Evolutionary conservation across 371 early-diverging fungal genomes (phyloP).

Genomic region (Amoeboaphelidium protococcarum): DNA sequence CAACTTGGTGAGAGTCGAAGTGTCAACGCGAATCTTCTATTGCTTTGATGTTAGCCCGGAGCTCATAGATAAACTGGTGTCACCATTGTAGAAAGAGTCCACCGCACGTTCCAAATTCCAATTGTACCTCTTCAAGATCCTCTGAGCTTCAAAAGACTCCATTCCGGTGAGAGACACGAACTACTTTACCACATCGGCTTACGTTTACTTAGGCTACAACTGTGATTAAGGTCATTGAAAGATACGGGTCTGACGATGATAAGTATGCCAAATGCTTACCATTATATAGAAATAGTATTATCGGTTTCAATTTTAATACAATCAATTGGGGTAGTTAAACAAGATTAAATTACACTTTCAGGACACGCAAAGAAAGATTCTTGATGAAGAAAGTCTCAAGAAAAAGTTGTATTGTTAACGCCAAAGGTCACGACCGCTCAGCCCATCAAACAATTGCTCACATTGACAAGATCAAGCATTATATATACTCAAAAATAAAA

Average conservation of each 20-base stretch:
- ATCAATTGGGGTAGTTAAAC: no score
- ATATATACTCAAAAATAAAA: no score
- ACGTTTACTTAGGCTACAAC: neutral
- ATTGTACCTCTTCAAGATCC: conserved; percentile 19
- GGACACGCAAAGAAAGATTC: neutral
- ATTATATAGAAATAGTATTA: no score
- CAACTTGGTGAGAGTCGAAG: conserved; percentile 14
- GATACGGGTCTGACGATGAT: neutral
- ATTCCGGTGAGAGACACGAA: neutral
- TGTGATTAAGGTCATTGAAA: neutral
- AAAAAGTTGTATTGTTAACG: no score
- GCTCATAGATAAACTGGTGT: neutral
- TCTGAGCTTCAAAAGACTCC: conserved; percentile 25
- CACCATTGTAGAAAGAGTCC: conserved; percentile 24
- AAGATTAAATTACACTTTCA: neutral
- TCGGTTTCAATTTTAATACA: no score
- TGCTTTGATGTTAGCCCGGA: neutral
- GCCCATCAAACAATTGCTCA: no score
- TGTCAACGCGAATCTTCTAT: conserved; percentile 6
- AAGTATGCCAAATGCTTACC: neutral
- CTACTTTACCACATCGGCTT: neutral
- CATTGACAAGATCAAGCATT: no score
- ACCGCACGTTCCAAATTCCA: conserved; percentile 39
- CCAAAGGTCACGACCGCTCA: no score
- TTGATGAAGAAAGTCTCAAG: no score